Conservation (phyloP, 129 eudicot species). For the Pittosporum tobira region DNA sequence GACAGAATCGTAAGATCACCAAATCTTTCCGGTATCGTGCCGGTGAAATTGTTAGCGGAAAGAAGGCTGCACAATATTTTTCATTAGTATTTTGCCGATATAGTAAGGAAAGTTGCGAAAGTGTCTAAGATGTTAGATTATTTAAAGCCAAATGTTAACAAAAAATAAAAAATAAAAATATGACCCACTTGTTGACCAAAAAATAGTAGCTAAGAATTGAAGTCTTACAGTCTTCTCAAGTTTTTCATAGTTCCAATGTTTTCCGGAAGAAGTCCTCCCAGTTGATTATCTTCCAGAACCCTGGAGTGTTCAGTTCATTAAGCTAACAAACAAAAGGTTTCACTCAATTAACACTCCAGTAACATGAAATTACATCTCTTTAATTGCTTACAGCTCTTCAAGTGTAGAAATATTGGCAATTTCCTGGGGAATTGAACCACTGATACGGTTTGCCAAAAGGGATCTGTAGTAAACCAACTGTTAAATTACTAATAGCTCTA, state of each 20-base stretch:
- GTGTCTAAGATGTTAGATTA: neutral
- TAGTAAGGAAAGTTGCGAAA: neutral
- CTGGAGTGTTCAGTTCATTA: slow-evolving; percentile 27
- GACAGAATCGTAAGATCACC: slow-evolving; percentile 33
- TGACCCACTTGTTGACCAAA: too few relatives aligned
- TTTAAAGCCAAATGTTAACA: neutral
- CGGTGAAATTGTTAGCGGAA: slow-evolving; percentile 39
- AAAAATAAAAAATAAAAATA: too few relatives aligned
- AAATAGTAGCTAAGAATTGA: neutral
- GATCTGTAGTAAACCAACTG: slow-evolving; percentile 34
- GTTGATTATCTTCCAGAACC: slow-evolving; percentile 61
- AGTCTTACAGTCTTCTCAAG: slow-evolving; percentile 62
- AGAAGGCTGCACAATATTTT: slow-evolving; percentile 29
- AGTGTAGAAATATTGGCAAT: slow-evolving; percentile 64
- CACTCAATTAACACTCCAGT: neutral
- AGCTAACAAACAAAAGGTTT: neutral
- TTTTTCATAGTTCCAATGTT: slow-evolving; percentile 42
- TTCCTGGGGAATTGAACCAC: slow-evolving; percentile 63
- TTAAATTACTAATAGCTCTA: neutral
- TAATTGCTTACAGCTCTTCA: slow-evolving; percentile 69
- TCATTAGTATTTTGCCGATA: neutral
- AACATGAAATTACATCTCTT: neutral
- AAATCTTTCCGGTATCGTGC: slow-evolving; percentile 42
- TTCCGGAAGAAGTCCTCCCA: slow-evolving; percentile 55
- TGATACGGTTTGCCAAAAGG: slow-evolving; percentile 63